Conservation (phyloP, 2,329 filamentous ascomycete genomes). For the Iodosphaeria phyllophila region DNA sequence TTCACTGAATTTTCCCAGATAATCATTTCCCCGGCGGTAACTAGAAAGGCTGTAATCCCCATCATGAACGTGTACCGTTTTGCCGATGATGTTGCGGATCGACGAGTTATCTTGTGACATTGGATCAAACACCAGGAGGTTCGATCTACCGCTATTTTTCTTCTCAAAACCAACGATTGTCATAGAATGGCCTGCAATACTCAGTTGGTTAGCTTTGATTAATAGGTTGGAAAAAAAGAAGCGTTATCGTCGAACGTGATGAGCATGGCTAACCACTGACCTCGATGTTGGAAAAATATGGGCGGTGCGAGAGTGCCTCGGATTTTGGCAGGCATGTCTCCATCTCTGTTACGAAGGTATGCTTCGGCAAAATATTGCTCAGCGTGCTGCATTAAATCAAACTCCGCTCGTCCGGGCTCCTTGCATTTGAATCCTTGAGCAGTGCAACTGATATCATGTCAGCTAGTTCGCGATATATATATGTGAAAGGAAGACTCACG, state of each 20-base stretch:
- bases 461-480: not conserved
- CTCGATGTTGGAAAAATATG: conserved; percentile 76
- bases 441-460: conserved; percentile 27
- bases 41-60: conserved; percentile 38
- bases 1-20: conserved; percentile 50
- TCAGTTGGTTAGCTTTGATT: not conserved
- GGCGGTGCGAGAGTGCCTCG: conserved; percentile 56
- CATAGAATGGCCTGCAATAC: conserved; percentile 56
- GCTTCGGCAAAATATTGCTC: conserved; percentile 57
- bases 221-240: not conserved
- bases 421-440: conserved; percentile 38
- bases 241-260: not conserved
- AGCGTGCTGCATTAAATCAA: conserved; percentile 44
- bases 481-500: conserved; percentile 30
- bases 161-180: conserved; percentile 76
- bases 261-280: conserved; percentile 17
- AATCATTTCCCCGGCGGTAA: conserved; percentile 52
- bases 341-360: conserved; percentile 24
- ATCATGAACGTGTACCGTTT: conserved; percentile 25
- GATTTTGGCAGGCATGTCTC: no score
- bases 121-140: conserved; percentile 77
- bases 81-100: conserved; percentile 39
- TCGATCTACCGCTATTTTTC: conserved; percentile 39
- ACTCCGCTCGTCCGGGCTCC: conserved; percentile 26
- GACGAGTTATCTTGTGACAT: conserved; percentile 52